Evolutionary conservation across 495 filamentous ascomycete species (phyloP), one percentile per base, ranked within the genome.

Genomic region (Aspergillus campestris): DNA sequence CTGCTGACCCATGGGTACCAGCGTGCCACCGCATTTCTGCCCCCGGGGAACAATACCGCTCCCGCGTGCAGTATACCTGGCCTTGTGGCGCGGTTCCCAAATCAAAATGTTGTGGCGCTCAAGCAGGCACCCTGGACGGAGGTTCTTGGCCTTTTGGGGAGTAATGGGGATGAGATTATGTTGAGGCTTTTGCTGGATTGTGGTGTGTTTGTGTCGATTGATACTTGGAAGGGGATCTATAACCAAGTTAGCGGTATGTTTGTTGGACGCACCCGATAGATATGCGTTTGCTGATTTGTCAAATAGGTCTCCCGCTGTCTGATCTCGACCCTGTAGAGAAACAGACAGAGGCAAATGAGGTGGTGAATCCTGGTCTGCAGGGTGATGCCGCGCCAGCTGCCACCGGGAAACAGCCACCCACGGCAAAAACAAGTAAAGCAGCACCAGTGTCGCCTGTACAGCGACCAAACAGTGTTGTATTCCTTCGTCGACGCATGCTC

Each of bases 401-500:
- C 18, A 24, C 28, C 7, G 33, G 31, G 28, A 41, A 28, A 33
- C 18, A 15, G 18, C 34, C 3, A 28, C 37, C n/a, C 34, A 7
- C 5, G 31, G 8, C 11, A 28, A 47, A 14, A 49, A 44, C 9
- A 6, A 31, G 15, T 6, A 8, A 11, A 39, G 40, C 15, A 28
- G 8, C 13, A 12, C 7, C 31, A 34, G 37, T 5, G 24, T 42
- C 7, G 37, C 12, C 18, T 11, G 30, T 38, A 13, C 50, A 51
- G 10, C 63, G 63, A 6, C 78, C 72, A 5, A 81, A 79, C 18
- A 73, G 73, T 34, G 89, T 97, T 45, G 60, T 65, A 1, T 91
- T 98, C 59, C 78, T 89, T 13, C 82, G 89, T 45, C 85, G 80
- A 55, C 78, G 88, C 5, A 94, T 95, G 75, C 72, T 96, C 31